Evolutionary conservation across 306 rosid species (phyloP).

Genomic region (Castanea crenata): DNA sequence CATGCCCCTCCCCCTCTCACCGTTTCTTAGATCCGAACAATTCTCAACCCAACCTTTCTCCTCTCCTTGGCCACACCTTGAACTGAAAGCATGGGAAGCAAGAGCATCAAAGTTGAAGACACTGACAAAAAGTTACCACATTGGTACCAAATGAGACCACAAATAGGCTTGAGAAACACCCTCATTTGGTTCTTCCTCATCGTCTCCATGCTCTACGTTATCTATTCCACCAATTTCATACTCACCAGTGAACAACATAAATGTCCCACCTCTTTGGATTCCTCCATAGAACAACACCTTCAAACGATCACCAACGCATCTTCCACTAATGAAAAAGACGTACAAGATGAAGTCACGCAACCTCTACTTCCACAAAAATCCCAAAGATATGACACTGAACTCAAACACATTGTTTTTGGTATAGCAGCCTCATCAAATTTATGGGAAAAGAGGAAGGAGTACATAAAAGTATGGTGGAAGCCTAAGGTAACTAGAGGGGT

Average conservation of each 20-base stretch:
- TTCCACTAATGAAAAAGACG: neutral
- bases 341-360: neutral
- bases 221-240: conserved; percentile 55
- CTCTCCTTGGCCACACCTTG: conserved; percentile 14
- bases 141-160: conserved; percentile 24
- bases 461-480: conserved; percentile 87
- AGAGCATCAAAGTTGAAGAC: conserved; percentile 24
- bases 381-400: conserved; percentile 34
- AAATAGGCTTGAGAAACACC: conserved; percentile 39
- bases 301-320: conserved; percentile 32
- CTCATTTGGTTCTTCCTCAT: conserved; percentile 49
- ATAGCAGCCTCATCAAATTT: conserved; percentile 79
- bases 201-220: conserved; percentile 43
- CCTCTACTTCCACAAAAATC: conserved; percentile 28
- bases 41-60: conserved; percentile 25
- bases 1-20: neutral
- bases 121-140: conserved; percentile 19
- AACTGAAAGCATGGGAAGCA: conserved; percentile 12
- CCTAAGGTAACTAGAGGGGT: conserved; percentile 76
- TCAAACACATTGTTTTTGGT: conserved; percentile 77
- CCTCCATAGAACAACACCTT: conserved; percentile 24
- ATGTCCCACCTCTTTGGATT: conserved; percentile 36
- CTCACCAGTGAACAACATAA: conserved; percentile 43
- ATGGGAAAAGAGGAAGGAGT: conserved; percentile 71
- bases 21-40: conserved; percentile 46